Percentiles rank a stretch among this genome's conserved stretches.
Conservation (phyloP, 1,139 yeast genomes). For the Pichia sp. region DNA sequence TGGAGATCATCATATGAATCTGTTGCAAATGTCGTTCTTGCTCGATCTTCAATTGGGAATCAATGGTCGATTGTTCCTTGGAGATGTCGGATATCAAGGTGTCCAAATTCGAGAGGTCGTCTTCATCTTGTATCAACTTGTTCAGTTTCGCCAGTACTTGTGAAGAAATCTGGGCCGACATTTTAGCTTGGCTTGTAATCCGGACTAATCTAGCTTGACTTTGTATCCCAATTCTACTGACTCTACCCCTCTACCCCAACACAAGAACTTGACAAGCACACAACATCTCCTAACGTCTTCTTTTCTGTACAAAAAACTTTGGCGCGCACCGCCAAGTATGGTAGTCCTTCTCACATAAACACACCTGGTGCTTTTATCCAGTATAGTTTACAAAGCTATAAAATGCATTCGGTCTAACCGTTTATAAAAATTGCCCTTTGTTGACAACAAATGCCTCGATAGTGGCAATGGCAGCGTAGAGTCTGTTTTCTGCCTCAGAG, state of each 20-base stretch:
- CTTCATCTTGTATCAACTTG: slow-evolving; percentile 45
- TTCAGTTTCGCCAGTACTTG: slow-evolving; percentile 32
- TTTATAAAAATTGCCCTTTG: slow-evolving; percentile 55
- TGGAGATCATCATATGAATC: slow-evolving; percentile 22
- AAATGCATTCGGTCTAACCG: neutral
- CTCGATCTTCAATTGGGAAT: slow-evolving; percentile 43
- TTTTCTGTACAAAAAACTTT: no score
- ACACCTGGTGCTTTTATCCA: neutral
- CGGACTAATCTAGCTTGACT: neutral
- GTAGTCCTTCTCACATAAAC: neutral
- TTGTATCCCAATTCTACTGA: no score
- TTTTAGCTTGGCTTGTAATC: neutral
- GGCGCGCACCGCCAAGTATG: no score
- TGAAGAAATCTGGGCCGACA: slow-evolving; percentile 6
- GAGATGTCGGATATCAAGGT: slow-evolving; percentile 41
- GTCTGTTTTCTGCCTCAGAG: slow-evolving; percentile 91
- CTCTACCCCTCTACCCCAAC: neutral
- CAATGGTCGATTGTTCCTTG: slow-evolving; percentile 47
- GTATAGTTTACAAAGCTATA: neutral
- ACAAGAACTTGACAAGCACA: neutral
- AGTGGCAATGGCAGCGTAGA: slow-evolving; percentile 94
- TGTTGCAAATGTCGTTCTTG: slow-evolving; percentile 34
- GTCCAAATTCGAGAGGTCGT: slow-evolving; percentile 45
- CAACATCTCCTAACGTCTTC: neutral
- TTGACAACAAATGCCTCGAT: slow-evolving; percentile 84